Evolutionary conservation across 2,329 filamentous ascomycete species (phyloP).

Genomic region (Bipolaris bicolor): DNA sequence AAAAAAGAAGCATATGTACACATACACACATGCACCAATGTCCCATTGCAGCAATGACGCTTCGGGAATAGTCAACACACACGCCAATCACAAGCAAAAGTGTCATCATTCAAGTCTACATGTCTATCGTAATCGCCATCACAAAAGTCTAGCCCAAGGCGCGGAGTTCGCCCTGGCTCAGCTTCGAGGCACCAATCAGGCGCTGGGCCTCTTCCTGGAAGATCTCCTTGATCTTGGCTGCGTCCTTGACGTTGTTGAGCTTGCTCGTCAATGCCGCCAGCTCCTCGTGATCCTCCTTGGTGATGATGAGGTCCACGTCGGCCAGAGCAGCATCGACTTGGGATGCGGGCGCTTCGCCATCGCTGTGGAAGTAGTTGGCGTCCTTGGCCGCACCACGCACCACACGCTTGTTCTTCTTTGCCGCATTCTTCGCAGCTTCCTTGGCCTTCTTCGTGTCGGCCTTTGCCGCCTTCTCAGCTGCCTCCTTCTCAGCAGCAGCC

Average conservation of each 20-base stretch:
- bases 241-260: slow-evolving; percentile 77
- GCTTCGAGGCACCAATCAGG: slow-evolving; percentile 80
- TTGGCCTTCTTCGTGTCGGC: slow-evolving; percentile 93
- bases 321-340: slow-evolving; percentile 82
- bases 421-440: slow-evolving; percentile 96
- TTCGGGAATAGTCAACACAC: neutral
- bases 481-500: slow-evolving; percentile 82
- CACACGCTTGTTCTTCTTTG: slow-evolving; percentile 99
- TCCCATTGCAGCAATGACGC: no score
- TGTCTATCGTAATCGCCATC: slow-evolving; percentile 20
- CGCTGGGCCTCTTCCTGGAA: slow-evolving; percentile 80
- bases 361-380: slow-evolving; percentile 87
- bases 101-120: slow-evolving; percentile 26
- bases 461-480: slow-evolving; percentile 80
- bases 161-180: slow-evolving; percentile 84
- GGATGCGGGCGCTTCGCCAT: slow-evolving; percentile 70
- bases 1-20: no score
- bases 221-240: slow-evolving; percentile 81
- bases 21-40: no score
- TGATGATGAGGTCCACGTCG: slow-evolving; percentile 86
- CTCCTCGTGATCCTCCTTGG: slow-evolving; percentile 89
- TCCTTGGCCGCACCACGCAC: slow-evolving; percentile 94
- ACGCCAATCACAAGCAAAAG: slow-evolving; percentile 4
- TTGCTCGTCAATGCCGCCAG: slow-evolving; percentile 81
- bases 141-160: slow-evolving; percentile 49